Percentiles rank a stretch among this genome's conserved stretches.
phyloP scores from a whole-genome alignment of 345 rosid genomes.

The Euphorbia pulcherrima region DNA sequence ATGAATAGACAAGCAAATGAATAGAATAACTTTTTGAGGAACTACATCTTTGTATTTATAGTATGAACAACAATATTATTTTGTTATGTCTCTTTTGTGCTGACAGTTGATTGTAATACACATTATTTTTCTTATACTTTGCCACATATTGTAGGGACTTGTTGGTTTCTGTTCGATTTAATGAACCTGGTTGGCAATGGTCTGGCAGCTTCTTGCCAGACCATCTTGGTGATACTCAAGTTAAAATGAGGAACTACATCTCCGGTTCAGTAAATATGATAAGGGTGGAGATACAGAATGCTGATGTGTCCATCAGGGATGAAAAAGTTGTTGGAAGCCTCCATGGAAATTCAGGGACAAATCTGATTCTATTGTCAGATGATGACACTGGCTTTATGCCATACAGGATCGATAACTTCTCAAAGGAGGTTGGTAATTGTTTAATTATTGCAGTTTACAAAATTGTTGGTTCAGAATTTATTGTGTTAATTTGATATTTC shows the following conservation, averaged over 20 bases:
- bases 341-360: conserved; percentile 75
- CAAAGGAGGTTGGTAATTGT: conserved; percentile 71
- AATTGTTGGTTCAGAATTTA: background rate
- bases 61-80: too few species aligned
- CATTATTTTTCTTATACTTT: background rate
- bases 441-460: conserved; percentile 1
- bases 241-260: conserved; percentile 75
- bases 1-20: too few species aligned
- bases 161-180: conserved; percentile 66
- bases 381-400: conserved; percentile 93
- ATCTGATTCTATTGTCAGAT: conserved; percentile 81
- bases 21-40: too few species aligned
- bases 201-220: conserved; percentile 95
- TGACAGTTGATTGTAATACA: background rate
- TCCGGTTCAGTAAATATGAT: conserved; percentile 67
- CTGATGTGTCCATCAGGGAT: conserved; percentile 67
- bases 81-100: background rate
- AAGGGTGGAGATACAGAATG: conserved; percentile 91
- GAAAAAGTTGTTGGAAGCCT: conserved; percentile 69
- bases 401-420: conserved; percentile 93
- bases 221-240: conserved; percentile 87
- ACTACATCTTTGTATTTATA: background rate
- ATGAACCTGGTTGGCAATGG: conserved; percentile 99
- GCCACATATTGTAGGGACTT: conserved; percentile 55
- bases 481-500: background rate